Evolutionary conservation across 768 basidiomycete genomes (phyloP).

Genomic region (Sutorius australiensis): DNA sequence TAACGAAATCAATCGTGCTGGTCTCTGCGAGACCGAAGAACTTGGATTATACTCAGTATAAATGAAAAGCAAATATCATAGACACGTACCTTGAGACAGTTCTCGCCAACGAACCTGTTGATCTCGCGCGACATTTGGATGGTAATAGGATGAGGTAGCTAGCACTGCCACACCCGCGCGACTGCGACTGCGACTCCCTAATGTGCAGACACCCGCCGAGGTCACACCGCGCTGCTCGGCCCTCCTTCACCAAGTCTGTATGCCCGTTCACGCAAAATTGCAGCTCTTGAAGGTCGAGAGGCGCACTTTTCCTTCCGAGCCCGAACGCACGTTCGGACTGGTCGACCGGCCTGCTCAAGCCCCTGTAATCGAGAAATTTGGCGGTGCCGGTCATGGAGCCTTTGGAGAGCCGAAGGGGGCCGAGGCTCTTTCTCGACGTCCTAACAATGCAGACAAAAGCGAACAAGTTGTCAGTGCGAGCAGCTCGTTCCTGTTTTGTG

Average conservation of each 20-base stretch:
- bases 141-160: neutral
- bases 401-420: conserved; percentile 71
- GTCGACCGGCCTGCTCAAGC: conserved; percentile 52
- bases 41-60: conserved; percentile 34
- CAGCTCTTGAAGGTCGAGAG: conserved; percentile 27
- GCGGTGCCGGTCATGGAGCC: conserved; percentile 52
- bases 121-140: conserved; percentile 58
- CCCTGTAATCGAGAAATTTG: conserved; percentile 77
- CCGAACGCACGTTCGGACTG: conserved; percentile 44
- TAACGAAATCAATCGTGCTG: conserved; percentile 81
- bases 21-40: conserved; percentile 82
- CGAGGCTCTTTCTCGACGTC: conserved; percentile 75
- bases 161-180: too few species aligned
- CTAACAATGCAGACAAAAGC: conserved; percentile 40
- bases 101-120: conserved; percentile 74
- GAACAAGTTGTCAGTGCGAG: conserved; percentile 52
- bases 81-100: conserved; percentile 57
- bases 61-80: neutral
- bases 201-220: too few species aligned
- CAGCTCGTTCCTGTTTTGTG: conserved; percentile 66
- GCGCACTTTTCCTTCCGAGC: conserved; percentile 31
- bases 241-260: too few species aligned
- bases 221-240: too few species aligned
- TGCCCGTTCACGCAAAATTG: conserved; percentile 32
- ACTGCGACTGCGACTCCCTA: too few species aligned